Evolutionary conservation across 2,329 filamentous ascomycete species (phyloP), one percentile per base, ranked within the genome.

Genomic region (Venturiaceae sp.): DNA sequence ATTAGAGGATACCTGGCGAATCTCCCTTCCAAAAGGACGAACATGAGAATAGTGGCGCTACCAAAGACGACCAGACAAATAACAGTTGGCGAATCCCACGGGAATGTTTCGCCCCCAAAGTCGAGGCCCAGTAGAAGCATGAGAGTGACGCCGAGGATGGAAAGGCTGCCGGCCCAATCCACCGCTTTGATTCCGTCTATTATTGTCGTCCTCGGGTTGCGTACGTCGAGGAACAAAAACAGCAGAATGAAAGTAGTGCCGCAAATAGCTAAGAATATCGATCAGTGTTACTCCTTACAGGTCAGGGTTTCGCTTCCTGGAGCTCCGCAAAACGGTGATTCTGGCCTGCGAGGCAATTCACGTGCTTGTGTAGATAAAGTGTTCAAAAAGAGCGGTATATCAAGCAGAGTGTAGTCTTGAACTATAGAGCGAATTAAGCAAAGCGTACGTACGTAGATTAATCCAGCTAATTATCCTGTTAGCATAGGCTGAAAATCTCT

Each of bases 1-100:
- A 88, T 82, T 23, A 88, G 71, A 0, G 86, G 85, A 63, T 83
- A 79, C 52, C 74, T 72, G 3, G 84, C 84, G 8, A 86, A 64
- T 57, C 76, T 77, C 69, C 78, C 80, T 69, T 88, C 85, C 61
- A 80, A 78, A 58, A 81, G 66, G 41, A 84, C 64, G 64, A 87
- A 79, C 0, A 75, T 62, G 32, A 70, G 63, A 1, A 71, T 70
- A 67, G 74, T 72, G 4, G 74, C 54, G 16, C 64, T 62, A 0
- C 77, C 77, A 58, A 78, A 74, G 0, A 79, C 66, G 30, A 80
- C 72, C 14, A 80, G 65, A 57, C 74, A 77, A 54, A 80, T 77
- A 4, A 80, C 76, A 47, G 75, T 77, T 0, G 76, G 66, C 1
- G 74, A 76, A 55, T 65, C 67, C 77, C 77, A 80, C 1, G 77